phyloP scores from a whole-genome alignment of 441 rosid species.

The Erodium texanum region DNA sequence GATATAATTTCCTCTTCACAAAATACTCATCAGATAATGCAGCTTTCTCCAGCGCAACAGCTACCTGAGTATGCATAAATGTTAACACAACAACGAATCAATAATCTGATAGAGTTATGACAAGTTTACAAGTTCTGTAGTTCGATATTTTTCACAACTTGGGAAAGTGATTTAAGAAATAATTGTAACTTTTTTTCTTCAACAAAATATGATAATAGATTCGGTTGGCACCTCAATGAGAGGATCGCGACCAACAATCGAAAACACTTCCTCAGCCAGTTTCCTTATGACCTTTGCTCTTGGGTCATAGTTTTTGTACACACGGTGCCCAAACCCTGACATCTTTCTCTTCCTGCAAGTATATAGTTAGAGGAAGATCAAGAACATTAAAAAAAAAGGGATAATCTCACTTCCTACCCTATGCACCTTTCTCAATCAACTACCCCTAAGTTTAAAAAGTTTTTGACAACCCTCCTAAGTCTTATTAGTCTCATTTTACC shows the following conservation, averaged over 20 bases:
- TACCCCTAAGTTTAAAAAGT: too few relatives aligned
- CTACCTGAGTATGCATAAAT: slow-evolving; percentile 44
- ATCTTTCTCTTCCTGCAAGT: slow-evolving; percentile 72
- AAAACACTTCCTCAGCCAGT: slow-evolving; percentile 94
- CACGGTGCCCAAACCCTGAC: slow-evolving; percentile 99
- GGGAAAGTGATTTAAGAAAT: too few relatives aligned
- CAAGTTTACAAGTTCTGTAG: not conserved
- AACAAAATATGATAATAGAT: too few relatives aligned
- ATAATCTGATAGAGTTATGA: not conserved
- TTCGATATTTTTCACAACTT: not conserved
- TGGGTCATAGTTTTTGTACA: slow-evolving; percentile 95
- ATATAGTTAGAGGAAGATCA: not conserved
- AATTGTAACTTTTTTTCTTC: not conserved
- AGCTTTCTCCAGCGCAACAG: slow-evolving; percentile 90
- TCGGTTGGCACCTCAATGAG: slow-evolving; percentile 69
- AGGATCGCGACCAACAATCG: slow-evolving; percentile 95
- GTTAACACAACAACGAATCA: not conserved
- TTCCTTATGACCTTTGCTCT: slow-evolving; percentile 87
- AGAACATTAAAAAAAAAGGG: too few relatives aligned
- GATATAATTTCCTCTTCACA: slow-evolving; percentile 82
- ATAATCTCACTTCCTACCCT: too few relatives aligned
- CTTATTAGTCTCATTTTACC: too few relatives aligned
- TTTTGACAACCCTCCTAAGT: too few relatives aligned
- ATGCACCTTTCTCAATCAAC: too few relatives aligned
- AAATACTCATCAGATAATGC: slow-evolving; percentile 91